Evolutionary conservation across 2,329 filamentous ascomycete genomes (phyloP).

Genomic region (Colletotrichum camelliae): DNA sequence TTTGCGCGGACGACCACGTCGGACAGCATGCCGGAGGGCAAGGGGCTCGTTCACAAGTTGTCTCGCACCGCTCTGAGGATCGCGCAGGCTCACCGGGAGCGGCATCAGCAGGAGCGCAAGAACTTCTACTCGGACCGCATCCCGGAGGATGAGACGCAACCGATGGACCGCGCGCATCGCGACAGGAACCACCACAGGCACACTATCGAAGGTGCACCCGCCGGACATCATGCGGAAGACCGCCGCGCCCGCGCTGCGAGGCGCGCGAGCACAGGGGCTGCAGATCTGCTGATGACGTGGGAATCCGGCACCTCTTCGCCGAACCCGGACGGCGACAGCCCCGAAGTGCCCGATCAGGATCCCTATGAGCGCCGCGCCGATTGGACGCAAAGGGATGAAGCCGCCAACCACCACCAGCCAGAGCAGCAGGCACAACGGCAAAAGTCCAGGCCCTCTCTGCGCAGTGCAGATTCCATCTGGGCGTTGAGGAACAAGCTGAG

Average conservation of each 20-base stretch:
- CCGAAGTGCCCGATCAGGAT: constrained; percentile 27
- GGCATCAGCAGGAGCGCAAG: constrained; percentile 42
- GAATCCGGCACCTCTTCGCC: constrained; percentile 12
- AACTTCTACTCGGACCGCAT: constrained; percentile 46
- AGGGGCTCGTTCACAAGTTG: constrained; percentile 44
- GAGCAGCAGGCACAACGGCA: constrained; percentile 13
- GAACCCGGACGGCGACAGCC: constrained; percentile 23
- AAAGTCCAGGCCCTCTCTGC: constrained; percentile 34
- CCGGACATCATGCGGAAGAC: constrained; percentile 8
- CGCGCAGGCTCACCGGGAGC: constrained; percentile 43
- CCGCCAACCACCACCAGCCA: constrained; percentile 23
- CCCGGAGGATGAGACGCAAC: constrained; percentile 34
- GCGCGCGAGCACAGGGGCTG: constrained; percentile 41
- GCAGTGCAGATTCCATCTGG: constrained; percentile 56
- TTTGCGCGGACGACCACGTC: constrained; percentile 60
- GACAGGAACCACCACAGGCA: constrained; percentile 27
- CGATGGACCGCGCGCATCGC: constrained; percentile 11
- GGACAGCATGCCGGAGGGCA: constrained; percentile 40
- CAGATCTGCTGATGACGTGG: constrained; percentile 29
- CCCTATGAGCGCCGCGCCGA: constrained; percentile 51
- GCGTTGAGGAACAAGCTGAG: constrained; percentile 48
- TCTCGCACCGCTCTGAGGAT: constrained; percentile 47
- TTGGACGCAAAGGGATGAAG: constrained; percentile 65
- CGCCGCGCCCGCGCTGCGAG: constrained; percentile 26
- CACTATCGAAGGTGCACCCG: constrained; percentile 34